phyloP scores from a whole-genome alignment of 2,329 filamentous ascomycete species.

The Microthyrium microscopicum region DNA sequence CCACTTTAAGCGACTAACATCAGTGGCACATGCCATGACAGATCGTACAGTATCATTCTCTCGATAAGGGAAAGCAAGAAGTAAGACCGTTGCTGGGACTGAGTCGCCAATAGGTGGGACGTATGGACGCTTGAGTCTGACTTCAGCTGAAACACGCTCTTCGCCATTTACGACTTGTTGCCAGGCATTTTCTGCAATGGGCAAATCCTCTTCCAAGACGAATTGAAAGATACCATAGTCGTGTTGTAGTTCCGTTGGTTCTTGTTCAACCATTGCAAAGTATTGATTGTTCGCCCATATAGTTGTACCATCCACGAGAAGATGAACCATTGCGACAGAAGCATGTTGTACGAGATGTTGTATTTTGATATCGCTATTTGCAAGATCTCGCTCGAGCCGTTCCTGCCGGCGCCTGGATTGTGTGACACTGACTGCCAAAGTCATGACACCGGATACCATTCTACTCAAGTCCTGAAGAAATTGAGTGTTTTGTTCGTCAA shows the following conservation, averaged over 20 bases:
- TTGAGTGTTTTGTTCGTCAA: neutral
- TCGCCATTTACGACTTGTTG: neutral
- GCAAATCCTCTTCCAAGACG: slow-evolving; percentile 2
- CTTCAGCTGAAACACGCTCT: neutral
- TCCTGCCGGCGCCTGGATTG: neutral
- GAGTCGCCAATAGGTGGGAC: slow-evolving; percentile 1
- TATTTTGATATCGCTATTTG: neutral
- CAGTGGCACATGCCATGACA: neutral
- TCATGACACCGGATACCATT: neutral
- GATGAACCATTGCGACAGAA: slow-evolving; percentile 2
- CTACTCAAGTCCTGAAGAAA: neutral
- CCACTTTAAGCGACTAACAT: too few relatives aligned
- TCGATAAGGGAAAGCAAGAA: neutral
- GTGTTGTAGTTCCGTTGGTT: neutral
- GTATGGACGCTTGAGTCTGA: slow-evolving; percentile 1
- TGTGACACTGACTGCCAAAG: neutral
- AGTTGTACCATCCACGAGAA: neutral
- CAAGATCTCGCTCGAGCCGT: neutral
- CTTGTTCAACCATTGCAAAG: neutral
- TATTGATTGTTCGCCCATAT: slow-evolving; percentile 3
- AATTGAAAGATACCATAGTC: neutral
- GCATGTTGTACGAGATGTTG: slow-evolving; percentile 2
- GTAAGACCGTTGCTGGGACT: neutral
- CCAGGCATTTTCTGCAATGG: neutral
- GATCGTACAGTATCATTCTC: neutral